phyloP scores from a whole-genome alignment of 192 early-diverging fungal genomes.

The Helicostylum pulchrum region DNA sequence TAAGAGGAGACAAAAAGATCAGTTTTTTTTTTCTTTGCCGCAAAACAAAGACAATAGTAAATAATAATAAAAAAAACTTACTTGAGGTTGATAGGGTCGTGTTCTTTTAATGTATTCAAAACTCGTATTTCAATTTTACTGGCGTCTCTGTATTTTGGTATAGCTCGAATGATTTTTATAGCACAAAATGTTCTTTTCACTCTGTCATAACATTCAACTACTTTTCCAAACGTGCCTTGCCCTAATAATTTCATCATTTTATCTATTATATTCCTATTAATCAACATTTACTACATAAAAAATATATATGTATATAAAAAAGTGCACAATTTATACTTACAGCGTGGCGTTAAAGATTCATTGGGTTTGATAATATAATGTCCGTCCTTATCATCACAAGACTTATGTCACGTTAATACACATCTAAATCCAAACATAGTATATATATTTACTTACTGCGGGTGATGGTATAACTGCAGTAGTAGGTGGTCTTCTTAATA shows the following conservation, averaged over 20 bases:
- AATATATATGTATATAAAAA: neutral
- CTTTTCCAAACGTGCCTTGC: constrained; percentile 98
- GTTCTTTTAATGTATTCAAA: constrained; percentile 71
- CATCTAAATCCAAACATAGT: neutral
- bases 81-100: constrained; percentile 83
- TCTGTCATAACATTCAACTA: constrained; percentile 84
- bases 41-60: neutral
- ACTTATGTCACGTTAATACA: neutral
- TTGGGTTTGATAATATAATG: constrained; percentile 82
- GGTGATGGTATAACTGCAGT: neutral
- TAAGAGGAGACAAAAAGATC: constrained; percentile 25
- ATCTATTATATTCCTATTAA: constrained; percentile 42
- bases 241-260: constrained; percentile 85
- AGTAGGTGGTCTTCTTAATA: constrained; percentile 2
- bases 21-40: too few relatives aligned
- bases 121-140: constrained; percentile 89
- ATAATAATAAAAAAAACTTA: constrained; percentile 38
- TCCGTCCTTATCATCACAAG: constrained; percentile 88
- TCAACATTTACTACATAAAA: neutral
- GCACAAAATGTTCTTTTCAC: constrained; percentile 61
- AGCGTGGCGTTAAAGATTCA: constrained; percentile 75
- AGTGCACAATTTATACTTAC: constrained; percentile 44
- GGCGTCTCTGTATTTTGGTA: constrained; percentile 96
- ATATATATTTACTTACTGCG: neutral
- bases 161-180: constrained; percentile 92